Percentiles rank a stretch among this genome's conserved stretches.
phyloP scores from a whole-genome alignment of 2,329 filamentous ascomycete species.

The Fusarium citri region DNA sequence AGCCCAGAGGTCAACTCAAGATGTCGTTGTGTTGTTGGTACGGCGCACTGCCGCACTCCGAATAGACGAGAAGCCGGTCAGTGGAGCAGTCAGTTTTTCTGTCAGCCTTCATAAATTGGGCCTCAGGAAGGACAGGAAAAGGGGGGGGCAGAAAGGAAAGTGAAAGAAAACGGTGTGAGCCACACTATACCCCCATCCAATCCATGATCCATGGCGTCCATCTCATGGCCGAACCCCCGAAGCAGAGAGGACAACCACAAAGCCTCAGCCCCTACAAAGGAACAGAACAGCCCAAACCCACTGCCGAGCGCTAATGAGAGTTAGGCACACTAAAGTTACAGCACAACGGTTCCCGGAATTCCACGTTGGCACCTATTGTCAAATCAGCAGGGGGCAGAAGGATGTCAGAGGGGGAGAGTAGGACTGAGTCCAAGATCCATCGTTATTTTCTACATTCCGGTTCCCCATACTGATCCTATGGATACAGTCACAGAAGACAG shows the following conservation, averaged over 20 bases:
- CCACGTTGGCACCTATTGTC: slow-evolving; percentile 14
- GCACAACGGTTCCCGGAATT: slow-evolving; percentile 32
- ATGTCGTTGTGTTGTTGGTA: slow-evolving; percentile 31
- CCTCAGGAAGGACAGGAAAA: slow-evolving; percentile 3
- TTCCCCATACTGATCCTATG: slow-evolving; percentile 1
- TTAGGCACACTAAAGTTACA: slow-evolving; percentile 25
- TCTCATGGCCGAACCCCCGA: slow-evolving; percentile 33
- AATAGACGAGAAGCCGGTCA: slow-evolving; percentile 24
- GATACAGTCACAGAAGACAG: background rate
- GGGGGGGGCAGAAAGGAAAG: slow-evolving; percentile 21
- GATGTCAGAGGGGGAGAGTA: slow-evolving; percentile 9
- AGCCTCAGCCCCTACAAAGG: slow-evolving; percentile 38
- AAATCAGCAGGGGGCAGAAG: slow-evolving; percentile 25
- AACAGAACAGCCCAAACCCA: slow-evolving; percentile 27
- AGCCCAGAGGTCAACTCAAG: slow-evolving; percentile 30
- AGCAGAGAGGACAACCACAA: slow-evolving; percentile 24
- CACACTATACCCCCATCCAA: slow-evolving; percentile 12
- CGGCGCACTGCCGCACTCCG: slow-evolving; percentile 41
- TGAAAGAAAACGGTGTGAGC: slow-evolving; percentile 43
- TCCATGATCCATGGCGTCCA: slow-evolving; percentile 35
- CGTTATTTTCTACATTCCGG: slow-evolving; percentile 25
- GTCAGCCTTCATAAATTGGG: slow-evolving; percentile 17
- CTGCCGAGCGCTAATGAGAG: slow-evolving; percentile 34
- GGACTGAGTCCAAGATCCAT: slow-evolving; percentile 29
- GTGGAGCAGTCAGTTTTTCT: slow-evolving; percentile 17